A percentile compares a stretch with the other conserved stretches of the same genome.
phyloP scores from a whole-genome alignment of 306 rosid species.

The Glycine soja region DNA sequence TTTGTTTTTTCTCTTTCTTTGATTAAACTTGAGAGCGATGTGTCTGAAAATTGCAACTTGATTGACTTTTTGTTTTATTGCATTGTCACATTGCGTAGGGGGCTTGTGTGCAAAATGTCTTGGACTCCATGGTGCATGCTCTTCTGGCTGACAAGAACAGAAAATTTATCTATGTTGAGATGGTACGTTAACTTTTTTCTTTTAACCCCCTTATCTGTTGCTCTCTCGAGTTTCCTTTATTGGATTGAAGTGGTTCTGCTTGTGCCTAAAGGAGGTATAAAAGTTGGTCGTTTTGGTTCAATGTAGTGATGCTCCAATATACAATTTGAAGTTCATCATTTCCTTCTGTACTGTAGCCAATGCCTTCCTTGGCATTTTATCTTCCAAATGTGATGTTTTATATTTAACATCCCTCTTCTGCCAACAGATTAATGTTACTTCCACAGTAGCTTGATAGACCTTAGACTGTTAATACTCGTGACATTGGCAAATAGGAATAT shows the following conservation, averaged over 20 bases:
- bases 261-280: constrained; percentile 2
- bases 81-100: constrained; percentile 52
- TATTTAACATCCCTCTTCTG: constrained; percentile 3
- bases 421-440: not conserved
- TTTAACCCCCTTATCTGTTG: not conserved
- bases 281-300: constrained; percentile 17
- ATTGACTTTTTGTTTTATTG: not conserved
- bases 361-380: not conserved
- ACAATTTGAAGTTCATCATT: not conserved
- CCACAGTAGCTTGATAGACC: not conserved
- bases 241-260: constrained; percentile 15
- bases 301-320: constrained; percentile 13
- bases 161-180: constrained; percentile 81
- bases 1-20: not conserved
- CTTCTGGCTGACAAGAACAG: constrained; percentile 79
- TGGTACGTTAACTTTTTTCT: constrained; percentile 45
- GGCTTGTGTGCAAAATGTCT: constrained; percentile 85
- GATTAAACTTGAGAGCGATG: not conserved
- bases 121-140: constrained; percentile 75
- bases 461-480: not conserved
- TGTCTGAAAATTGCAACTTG: constrained; percentile 26
- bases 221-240: constrained; percentile 11
- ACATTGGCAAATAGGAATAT: constrained; percentile 1
- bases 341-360: not conserved
- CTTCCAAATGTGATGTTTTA: constrained; percentile 17